Percentiles rank a stretch among this genome's conserved stretches.
These are phyloP conservation scores for Metschnikowia drakensbergensis DNA, from an alignment of 805 yeast species.

Conservation along the genomic window DNA sequence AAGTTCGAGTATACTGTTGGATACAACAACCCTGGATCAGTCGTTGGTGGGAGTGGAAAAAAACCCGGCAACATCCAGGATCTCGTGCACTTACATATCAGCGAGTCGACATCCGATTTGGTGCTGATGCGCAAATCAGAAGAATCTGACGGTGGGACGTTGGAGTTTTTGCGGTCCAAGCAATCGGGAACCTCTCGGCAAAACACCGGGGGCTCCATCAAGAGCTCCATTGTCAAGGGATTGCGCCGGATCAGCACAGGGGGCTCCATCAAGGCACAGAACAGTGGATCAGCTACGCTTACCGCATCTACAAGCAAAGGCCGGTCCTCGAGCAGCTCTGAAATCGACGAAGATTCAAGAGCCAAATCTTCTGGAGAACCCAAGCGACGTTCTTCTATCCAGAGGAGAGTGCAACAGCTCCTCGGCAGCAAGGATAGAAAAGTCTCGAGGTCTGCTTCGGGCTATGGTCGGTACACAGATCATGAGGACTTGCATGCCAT, in stretches of 20 bases:
- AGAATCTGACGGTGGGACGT: constrained; percentile 24
- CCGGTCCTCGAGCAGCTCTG: background rate
- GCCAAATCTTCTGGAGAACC: constrained; percentile 6
- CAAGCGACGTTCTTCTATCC: constrained; percentile 38
- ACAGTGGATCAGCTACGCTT: constrained; percentile 10
- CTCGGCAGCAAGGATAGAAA: constrained; percentile 36
- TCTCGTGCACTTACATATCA: constrained; percentile 31
- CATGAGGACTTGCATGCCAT: constrained; percentile 20
- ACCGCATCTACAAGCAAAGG: background rate
- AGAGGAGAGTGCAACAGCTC: constrained; percentile 51
- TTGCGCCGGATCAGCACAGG: constrained; percentile 41
- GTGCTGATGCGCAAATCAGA: constrained; percentile 17
- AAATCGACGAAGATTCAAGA: constrained; percentile 7
- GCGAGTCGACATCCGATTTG: constrained; percentile 23
- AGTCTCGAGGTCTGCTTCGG: constrained; percentile 66
- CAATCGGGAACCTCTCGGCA: constrained; percentile 27
- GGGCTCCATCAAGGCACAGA: constrained; percentile 19
- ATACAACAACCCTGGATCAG: background rate
- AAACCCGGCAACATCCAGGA: constrained; percentile 22
- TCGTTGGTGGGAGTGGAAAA: background rate
- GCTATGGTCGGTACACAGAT: constrained; percentile 76
- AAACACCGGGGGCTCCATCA: constrained; percentile 41
- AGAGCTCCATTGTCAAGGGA: constrained; percentile 29
- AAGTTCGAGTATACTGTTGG: background rate
- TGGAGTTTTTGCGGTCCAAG: constrained; percentile 35